Evolutionary conservation across 2,329 filamentous ascomycete species (phyloP), one percentile per base, ranked within the genome.

Genomic region (Aspergillus carbonarius): DNA sequence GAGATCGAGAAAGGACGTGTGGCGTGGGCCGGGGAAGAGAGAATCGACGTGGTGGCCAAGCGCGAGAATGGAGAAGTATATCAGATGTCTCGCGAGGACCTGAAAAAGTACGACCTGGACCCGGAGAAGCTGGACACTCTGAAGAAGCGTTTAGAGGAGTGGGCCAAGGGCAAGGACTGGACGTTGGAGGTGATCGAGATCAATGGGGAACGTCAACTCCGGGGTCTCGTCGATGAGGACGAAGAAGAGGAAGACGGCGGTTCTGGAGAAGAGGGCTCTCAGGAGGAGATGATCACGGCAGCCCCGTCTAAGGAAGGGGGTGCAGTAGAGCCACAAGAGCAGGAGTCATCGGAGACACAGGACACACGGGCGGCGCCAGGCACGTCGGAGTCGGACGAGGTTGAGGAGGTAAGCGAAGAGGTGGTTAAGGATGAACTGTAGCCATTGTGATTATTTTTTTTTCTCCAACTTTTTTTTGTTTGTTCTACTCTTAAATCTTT

Each of bases 111-210:
- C 46, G 85, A 89, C 13, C 79, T 93, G 30, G 83, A 88, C 55
- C 83, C 84, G 0, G 82, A 88, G 48, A 81, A 87, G 44, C 81
- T 96, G 3, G 87, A 93, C 66, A 81, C 86, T 47, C 79, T 96
- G 70, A 84, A 84, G 67, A 82, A 86, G 62, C 81, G 90, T 69
- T 75, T 96, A 58, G 82, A 90, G 70, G 83, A 86, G 66, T 70
- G 90, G 40, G 90, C 91, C 0, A 84, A 86, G 2, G 86, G 88
- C 7, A 84, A 87, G 63, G 86, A 86, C 15, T 96, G 92, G 92
- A 89, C 87, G 67, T 78, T 96, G 59, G 90, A 95, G 73, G 81
- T 95, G 13, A 85, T 95, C 1, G 89, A 95, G 68, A 81, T 85
- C 10, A 84, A 88, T 1, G 82, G 84, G 4, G 81, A 83, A 20